These are phyloP conservation scores for Penicillium sp. DNA, from an alignment of 2,329 filamentous ascomycete species.

Conservation along the genomic window DNA sequence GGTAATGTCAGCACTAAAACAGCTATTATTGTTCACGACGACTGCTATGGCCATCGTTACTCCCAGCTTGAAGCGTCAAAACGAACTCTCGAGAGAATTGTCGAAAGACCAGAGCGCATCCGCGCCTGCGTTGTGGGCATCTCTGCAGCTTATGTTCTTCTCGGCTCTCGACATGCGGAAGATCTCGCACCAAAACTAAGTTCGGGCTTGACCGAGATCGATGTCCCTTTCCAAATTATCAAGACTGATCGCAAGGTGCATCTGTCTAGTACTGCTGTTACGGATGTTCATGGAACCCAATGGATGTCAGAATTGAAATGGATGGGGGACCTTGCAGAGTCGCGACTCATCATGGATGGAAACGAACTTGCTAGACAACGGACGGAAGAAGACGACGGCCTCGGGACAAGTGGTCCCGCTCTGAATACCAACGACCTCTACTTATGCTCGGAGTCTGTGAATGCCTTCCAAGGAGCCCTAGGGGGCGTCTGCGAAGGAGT, in stretches of 20 bases:
- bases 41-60: conserved; percentile 91
- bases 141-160: conserved; percentile 82
- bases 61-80: conserved; percentile 74
- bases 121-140: conserved; percentile 80
- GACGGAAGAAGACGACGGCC: conserved; percentile 39
- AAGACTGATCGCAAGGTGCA: conserved; percentile 73
- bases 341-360: conserved; percentile 71
- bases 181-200: conserved; percentile 67
- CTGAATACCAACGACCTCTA: conserved; percentile 91
- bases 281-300: conserved; percentile 82
- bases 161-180: conserved; percentile 76
- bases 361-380: conserved; percentile 72
- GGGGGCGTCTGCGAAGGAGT: conserved; percentile 93
- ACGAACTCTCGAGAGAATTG: conserved; percentile 71
- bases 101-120: conserved; percentile 89
- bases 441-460: conserved; percentile 78
- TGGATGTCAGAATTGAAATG: conserved; percentile 91
- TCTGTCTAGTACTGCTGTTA: conserved; percentile 73
- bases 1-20: conserved; percentile 56
- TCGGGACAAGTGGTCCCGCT: conserved; percentile 48
- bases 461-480: conserved; percentile 85
- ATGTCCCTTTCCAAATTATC: conserved; percentile 71
- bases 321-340: conserved; percentile 80
- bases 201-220: conserved; percentile 40
- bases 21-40: conserved; percentile 84